Evolutionary conservation across 352 stramenopile genomes (phyloP).

Genomic region (Phytophthora lateralis): DNA sequence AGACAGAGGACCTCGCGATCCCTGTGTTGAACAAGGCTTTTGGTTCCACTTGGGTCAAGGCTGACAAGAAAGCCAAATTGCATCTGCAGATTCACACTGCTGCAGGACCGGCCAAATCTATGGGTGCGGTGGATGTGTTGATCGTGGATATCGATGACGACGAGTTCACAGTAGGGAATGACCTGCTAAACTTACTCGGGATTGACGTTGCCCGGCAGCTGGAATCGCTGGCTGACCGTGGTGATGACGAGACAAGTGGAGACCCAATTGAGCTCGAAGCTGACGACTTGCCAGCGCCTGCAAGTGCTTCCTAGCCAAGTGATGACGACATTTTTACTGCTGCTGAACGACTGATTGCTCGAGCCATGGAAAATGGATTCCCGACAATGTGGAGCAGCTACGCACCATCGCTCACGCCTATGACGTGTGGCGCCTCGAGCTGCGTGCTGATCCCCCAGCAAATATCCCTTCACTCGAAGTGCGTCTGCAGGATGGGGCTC

Average conservation of each 20-base stretch:
- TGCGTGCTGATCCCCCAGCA: no score
- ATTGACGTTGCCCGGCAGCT: conserved; percentile 11
- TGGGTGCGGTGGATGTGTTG: background rate
- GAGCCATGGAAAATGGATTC: conserved; percentile 4
- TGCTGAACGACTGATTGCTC: conserved; percentile 1
- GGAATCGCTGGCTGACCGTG: conserved; percentile 1
- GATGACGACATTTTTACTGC: background rate
- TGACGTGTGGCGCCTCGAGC: no score
- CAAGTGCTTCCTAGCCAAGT: background rate
- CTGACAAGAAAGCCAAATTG: background rate
- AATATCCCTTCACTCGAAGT: no score
- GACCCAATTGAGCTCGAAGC: conserved; percentile 1
- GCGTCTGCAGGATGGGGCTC: no score
- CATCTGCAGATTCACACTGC: background rate
- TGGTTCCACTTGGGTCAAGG: background rate
- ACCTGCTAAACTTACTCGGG: conserved; percentile 2
- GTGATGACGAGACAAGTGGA: background rate
- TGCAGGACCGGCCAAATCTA: background rate
- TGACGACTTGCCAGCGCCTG: background rate
- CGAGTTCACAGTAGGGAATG: conserved; percentile 15
- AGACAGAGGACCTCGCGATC: no score
- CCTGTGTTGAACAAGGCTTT: background rate
- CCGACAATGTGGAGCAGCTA: no score
- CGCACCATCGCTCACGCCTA: no score
- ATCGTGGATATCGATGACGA: background rate